phyloP scores from a whole-genome alignment of 192 early-diverging fungal genomes.

The Backusella morwellensis region DNA sequence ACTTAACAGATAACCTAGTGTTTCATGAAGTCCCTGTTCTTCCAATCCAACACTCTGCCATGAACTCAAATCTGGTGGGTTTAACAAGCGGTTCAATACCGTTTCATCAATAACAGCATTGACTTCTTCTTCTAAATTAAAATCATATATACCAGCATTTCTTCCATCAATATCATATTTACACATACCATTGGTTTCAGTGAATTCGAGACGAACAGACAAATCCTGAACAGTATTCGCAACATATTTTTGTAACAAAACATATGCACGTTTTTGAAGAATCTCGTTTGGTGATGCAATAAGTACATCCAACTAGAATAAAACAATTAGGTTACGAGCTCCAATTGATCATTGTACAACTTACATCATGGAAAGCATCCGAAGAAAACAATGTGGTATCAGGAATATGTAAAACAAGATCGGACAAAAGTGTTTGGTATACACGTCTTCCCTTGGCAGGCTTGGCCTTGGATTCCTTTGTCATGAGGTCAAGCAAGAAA shows the following conservation, averaged over 20 bases:
- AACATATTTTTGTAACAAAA: conserved; percentile 28
- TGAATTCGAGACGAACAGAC: conserved; percentile 41
- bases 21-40: conserved; percentile 36
- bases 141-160: background rate
- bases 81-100: background rate
- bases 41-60: conserved; percentile 24
- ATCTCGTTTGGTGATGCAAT: conserved; percentile 31
- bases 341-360: background rate
- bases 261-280: conserved; percentile 41
- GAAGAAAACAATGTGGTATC: conserved; percentile 11
- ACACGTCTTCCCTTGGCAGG: conserved; percentile 7
- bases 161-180: background rate
- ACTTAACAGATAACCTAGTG: conserved; percentile 65
- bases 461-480: conserved; percentile 1
- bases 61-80: conserved; percentile 10
- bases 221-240: conserved; percentile 20
- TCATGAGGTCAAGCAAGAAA: background rate
- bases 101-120: conserved; percentile 7
- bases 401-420: conserved; percentile 21
- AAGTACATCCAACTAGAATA: conserved; percentile 22
- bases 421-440: conserved; percentile 26
- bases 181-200: conserved; percentile 14
- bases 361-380: conserved; percentile 9
- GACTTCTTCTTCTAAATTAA: background rate
- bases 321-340: background rate